Evolutionary conservation across 2,329 filamentous ascomycete species (phyloP).

Genomic region (Fusarium oxysporum): DNA sequence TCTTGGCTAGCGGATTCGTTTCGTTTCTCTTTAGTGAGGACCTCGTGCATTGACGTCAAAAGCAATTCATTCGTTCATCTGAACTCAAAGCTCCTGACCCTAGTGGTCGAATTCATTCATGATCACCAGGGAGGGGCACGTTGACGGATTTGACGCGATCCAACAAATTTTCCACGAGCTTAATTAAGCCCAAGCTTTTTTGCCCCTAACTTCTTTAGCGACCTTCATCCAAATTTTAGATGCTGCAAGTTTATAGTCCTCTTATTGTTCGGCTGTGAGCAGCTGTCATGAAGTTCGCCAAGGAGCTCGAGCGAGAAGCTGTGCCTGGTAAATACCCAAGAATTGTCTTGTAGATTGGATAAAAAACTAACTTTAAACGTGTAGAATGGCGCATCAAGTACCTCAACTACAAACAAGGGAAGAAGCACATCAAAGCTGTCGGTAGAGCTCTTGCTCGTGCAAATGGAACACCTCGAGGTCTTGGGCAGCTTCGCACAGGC

Average conservation of each 20-base stretch:
- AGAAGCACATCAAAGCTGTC: conserved; percentile 92
- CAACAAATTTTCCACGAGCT: conserved; percentile 2
- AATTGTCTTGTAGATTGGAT: neutral
- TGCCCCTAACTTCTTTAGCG: neutral
- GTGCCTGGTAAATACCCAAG: conserved; percentile 73
- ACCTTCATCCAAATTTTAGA: conserved; percentile 11
- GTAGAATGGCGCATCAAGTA: conserved; percentile 93
- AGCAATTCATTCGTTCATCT: neutral
- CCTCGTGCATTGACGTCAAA: conserved; percentile 42
- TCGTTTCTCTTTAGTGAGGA: neutral
- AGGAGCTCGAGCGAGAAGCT: conserved; percentile 86
- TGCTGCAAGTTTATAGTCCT: conserved; percentile 25
- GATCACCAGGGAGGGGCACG: conserved; percentile 32
- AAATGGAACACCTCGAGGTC: conserved; percentile 62
- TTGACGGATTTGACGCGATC: conserved; percentile 24
- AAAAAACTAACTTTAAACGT: conserved; percentile 12
- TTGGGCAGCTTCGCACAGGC: conserved; percentile 49
- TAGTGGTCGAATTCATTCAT: conserved; percentile 11
- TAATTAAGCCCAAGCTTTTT: conserved; percentile 1
- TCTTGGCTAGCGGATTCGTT: conserved; percentile 24
- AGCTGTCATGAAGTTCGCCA: conserved; percentile 71
- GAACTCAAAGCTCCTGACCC: neutral
- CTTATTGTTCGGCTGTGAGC: conserved; percentile 24
- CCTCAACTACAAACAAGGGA: conserved; percentile 93
- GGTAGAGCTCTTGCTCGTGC: conserved; percentile 75